Evolutionary conservation across 495 filamentous ascomycete species (phyloP).

Genomic region (Bacidia rubella): DNA sequence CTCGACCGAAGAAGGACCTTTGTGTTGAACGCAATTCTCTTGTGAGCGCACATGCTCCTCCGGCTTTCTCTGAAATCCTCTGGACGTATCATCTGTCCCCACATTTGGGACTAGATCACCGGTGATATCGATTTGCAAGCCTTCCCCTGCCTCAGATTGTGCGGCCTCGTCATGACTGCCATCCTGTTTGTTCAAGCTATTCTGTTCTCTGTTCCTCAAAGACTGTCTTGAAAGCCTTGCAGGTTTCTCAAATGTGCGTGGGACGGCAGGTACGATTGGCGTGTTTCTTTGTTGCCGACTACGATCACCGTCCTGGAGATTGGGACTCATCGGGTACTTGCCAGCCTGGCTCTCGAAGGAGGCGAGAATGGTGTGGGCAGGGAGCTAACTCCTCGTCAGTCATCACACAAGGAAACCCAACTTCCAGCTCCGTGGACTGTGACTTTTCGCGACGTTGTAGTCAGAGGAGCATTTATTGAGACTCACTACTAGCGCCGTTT

Average conservation of each 20-base stretch:
- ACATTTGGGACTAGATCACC: background rate
- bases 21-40: too few relatives aligned
- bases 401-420: background rate
- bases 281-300: constrained; percentile 4
- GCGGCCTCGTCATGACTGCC: background rate
- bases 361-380: background rate
- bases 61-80: too few relatives aligned
- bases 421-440: background rate
- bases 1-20: too few relatives aligned
- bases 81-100: too few relatives aligned
- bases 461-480: too few relatives aligned
- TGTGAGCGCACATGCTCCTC: too few relatives aligned
- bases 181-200: background rate
- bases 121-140: background rate
- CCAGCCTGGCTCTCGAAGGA: background rate
- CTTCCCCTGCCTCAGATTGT: background rate
- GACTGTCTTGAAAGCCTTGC: background rate
- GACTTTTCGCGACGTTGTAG: too few relatives aligned
- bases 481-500: too few relatives aligned
- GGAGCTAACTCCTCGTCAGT: background rate
- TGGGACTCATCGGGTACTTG: constrained; percentile 7
- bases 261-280: constrained; percentile 15
- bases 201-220: background rate
- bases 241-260: constrained; percentile 13
- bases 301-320: background rate